Base-by-base conservation (phyloP, 2,329 filamentous ascomycete species). In the Coleophoma cylindrospora region DNA sequence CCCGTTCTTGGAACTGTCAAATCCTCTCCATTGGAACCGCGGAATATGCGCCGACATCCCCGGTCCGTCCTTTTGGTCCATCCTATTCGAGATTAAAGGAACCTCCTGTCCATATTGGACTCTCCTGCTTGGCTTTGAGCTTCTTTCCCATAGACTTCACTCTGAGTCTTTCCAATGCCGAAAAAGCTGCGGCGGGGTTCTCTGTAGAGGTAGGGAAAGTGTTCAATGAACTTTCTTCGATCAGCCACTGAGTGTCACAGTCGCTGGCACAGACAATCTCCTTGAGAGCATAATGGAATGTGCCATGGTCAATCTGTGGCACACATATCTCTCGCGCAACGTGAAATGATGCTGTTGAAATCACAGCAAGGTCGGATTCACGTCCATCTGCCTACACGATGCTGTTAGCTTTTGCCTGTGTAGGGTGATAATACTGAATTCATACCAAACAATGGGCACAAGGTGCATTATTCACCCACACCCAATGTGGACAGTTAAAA, bases 401-500 rank as follows among this genome's bases (percentile, higher is more conserved):
- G 17, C 47, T 44, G 37, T 58, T 22, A 55, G 53, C 43, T 36
- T 12, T 15, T 15, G 34, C 12, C 34, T 40, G 34, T 15, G 13
- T 14, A 41, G 36, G 34, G 9, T 10, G 2, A 14, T 6, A 38
- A 17, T 14, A 38, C 14, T 38, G 11, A 12, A 37, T 37, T 66
- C 74, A 66, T 66, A 79, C 76, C 54, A 75, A 66, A 61, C 76
- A 80, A 54, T 64, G 67, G 48, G 74, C 66, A 61, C 76, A 80
- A 11, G 74, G 66, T 34, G 72, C 67, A 48, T 75, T 72, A 48
- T 77, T 74, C 15, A 79, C 70, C 64, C 74, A 78, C 11, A 79
- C 76, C 76, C 76, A 80, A 56, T 79, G 74, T 5, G 66, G 69
- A 56, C 76, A 79, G 54, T 77, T 72, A 59, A 76, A 68, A 32